phyloP scores from a whole-genome alignment of 176 grass and related monocot species.

The Eleusine indica region DNA sequence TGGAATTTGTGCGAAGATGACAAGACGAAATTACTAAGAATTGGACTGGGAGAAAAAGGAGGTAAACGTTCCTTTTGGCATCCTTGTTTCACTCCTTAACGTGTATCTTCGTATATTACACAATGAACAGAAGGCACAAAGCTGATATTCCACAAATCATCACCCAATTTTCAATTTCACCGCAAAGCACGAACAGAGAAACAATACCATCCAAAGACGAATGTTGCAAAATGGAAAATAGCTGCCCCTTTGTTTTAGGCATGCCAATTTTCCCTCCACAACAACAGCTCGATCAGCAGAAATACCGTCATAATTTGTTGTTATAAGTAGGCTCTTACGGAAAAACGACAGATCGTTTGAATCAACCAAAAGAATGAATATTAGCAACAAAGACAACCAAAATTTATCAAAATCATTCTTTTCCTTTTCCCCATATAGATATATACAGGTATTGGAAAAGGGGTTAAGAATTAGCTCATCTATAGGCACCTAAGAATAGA shows the following conservation, averaged over 20 bases:
- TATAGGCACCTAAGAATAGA: slow-evolving; percentile 34
- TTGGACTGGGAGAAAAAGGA: too few relatives aligned
- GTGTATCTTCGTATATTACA: too few relatives aligned
- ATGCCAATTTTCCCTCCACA: not conserved
- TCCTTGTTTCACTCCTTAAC: too few relatives aligned
- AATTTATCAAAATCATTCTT: slow-evolving; percentile 17
- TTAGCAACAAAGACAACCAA: not conserved
- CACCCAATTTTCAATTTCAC: not conserved
- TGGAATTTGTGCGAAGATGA: too few relatives aligned
- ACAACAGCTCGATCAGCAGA: slow-evolving; percentile 39
- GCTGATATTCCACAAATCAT: not conserved
- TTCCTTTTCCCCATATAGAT: slow-evolving; percentile 11
- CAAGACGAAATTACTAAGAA: too few relatives aligned
- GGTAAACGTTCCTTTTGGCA: too few relatives aligned
- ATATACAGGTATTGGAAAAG: slow-evolving; percentile 25
- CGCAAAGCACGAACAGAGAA: not conserved
- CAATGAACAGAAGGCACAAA: not conserved
- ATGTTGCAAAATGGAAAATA: not conserved
- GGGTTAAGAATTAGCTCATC: slow-evolving; percentile 20
- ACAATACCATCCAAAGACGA: not conserved
- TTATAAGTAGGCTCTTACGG: not conserved
- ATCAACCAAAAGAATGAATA: slow-evolving; percentile 28
- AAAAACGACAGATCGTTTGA: not conserved
- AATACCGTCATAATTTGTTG: slow-evolving; percentile 40
- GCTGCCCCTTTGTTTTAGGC: not conserved